These are phyloP conservation scores for Aspergillus glaucus DNA, from an alignment of 2,329 filamentous ascomycete species.

Conservation along the genomic window DNA sequence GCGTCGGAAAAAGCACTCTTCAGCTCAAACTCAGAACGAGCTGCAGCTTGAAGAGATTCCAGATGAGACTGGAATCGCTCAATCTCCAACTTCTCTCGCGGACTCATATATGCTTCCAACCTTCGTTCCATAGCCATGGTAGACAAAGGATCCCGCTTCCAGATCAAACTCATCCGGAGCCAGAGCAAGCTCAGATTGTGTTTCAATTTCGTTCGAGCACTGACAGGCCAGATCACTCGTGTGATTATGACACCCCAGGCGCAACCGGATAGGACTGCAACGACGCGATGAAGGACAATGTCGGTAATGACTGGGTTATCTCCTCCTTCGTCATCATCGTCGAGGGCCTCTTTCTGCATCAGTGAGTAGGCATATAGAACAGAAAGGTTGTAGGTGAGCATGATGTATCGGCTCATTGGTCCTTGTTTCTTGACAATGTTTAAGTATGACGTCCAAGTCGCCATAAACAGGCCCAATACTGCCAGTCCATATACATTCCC, in stretches of 20 bases:
- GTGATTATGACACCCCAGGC: constrained; percentile 90
- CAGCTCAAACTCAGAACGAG: constrained; percentile 81
- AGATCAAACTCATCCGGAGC: constrained; percentile 90
- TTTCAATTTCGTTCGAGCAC: constrained; percentile 78
- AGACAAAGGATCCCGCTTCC: constrained; percentile 85
- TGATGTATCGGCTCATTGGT: constrained; percentile 85
- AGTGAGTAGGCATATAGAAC: constrained; percentile 91
- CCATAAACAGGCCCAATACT: constrained; percentile 73
- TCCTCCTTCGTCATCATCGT: constrained; percentile 81
- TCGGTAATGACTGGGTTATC: constrained; percentile 76
- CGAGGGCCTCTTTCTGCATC: constrained; percentile 68
- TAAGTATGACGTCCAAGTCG: constrained; percentile 80
- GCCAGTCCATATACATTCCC: constrained; percentile 71
- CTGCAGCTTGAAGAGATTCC: constrained; percentile 65
- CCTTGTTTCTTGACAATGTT: constrained; percentile 79
- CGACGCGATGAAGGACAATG: constrained; percentile 80
- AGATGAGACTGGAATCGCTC: constrained; percentile 71
- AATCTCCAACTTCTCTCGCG: constrained; percentile 80
- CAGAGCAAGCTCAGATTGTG: constrained; percentile 86
- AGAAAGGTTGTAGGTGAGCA: constrained; percentile 93
- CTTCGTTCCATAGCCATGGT: constrained; percentile 58
- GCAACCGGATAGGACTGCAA: constrained; percentile 78
- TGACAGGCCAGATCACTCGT: constrained; percentile 87
- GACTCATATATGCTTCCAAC: constrained; percentile 67
- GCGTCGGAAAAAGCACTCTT: constrained; percentile 76